Percentiles rank a stretch among this genome's conserved stretches.
These are phyloP conservation scores for Alternaria gaisen DNA, from an alignment of 2,329 filamentous ascomycete genomes.

Conservation along the genomic window DNA sequence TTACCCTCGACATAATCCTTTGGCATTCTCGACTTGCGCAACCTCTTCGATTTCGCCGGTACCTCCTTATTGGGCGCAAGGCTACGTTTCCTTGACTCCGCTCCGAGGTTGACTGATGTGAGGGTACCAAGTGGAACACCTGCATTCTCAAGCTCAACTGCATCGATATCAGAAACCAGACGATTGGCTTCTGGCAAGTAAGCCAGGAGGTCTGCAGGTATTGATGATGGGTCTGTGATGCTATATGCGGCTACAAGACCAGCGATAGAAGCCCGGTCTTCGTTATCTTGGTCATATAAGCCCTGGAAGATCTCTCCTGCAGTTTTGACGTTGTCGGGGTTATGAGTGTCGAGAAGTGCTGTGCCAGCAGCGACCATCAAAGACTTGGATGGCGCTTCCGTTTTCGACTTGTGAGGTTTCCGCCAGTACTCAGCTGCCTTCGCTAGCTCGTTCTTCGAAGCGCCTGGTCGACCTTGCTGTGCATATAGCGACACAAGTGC, in stretches of 20 bases:
- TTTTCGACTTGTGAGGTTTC: constrained; percentile 61
- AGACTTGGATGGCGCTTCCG: constrained; percentile 57
- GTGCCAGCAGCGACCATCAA: constrained; percentile 80
- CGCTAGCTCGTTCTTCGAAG: constrained; percentile 76
- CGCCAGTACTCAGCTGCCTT: constrained; percentile 86
- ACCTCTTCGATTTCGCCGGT: constrained; percentile 65
- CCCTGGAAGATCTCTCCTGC: constrained; percentile 82
- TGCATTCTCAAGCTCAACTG: constrained; percentile 68
- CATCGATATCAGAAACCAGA: constrained; percentile 69
- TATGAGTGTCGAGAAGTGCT: constrained; percentile 79
- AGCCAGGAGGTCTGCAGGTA: constrained; percentile 62
- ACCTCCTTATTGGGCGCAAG: constrained; percentile 50
- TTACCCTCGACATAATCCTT: constrained; percentile 80
- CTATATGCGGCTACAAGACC: constrained; percentile 88
- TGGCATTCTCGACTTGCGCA: constrained; percentile 69
- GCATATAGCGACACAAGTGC: constrained; percentile 81
- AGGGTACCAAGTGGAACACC: constrained; percentile 66
- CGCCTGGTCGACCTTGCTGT: constrained; percentile 74
- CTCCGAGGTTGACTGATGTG: constrained; percentile 44
- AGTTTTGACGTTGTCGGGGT: constrained; percentile 70
- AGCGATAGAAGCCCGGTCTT: constrained; percentile 75
- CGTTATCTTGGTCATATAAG: constrained; percentile 71
- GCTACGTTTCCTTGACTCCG: constrained; percentile 50
- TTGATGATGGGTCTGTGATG: constrained; percentile 65
- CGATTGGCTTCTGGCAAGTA: constrained; percentile 69